Evolutionary conservation across 805 yeast genomes (phyloP).

Genomic region (Hanseniaspora hatyaiensis): DNA sequence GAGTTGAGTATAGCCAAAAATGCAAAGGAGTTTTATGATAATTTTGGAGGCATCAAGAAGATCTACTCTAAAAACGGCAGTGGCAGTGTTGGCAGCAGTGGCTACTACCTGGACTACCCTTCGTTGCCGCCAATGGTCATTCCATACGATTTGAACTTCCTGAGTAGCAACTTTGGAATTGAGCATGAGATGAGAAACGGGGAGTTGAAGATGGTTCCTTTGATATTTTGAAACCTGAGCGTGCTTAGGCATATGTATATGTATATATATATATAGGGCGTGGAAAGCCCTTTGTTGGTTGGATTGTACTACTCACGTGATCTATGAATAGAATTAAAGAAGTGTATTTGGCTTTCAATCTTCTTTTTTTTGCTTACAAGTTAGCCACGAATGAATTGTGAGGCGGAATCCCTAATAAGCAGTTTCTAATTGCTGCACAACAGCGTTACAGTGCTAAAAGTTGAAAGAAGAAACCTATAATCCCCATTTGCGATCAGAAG

Average conservation of each 20-base stretch:
- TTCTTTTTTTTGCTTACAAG: too few relatives aligned
- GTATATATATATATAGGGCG: too few relatives aligned
- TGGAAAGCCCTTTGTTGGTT: too few relatives aligned
- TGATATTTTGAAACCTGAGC: constrained; percentile 6
- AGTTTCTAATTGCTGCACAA: too few relatives aligned
- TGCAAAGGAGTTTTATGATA: constrained; percentile 28
- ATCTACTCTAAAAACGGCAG: constrained; percentile 23
- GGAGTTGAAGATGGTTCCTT: constrained; percentile 4
- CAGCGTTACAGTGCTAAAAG: too few relatives aligned
- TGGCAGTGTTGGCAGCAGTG: neutral
- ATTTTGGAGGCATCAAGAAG: constrained; percentile 30
- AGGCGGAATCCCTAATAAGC: too few relatives aligned
- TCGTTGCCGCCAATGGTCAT: constrained; percentile 29
- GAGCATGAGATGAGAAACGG: constrained; percentile 11
- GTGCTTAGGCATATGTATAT: neutral
- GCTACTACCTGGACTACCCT: constrained; percentile 29
- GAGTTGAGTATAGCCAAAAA: constrained; percentile 40
- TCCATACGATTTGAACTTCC: constrained; percentile 17
- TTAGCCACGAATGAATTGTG: too few relatives aligned
- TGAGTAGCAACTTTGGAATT: constrained; percentile 5
- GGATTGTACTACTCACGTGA: too few relatives aligned
- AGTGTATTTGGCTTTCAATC: too few relatives aligned
- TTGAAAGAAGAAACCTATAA: too few relatives aligned
- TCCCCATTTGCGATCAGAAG: too few relatives aligned
- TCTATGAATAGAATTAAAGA: too few relatives aligned